Conservation (phyloP, 139 green algal genomes). For the Tetradesmus lagerheimii region DNA sequence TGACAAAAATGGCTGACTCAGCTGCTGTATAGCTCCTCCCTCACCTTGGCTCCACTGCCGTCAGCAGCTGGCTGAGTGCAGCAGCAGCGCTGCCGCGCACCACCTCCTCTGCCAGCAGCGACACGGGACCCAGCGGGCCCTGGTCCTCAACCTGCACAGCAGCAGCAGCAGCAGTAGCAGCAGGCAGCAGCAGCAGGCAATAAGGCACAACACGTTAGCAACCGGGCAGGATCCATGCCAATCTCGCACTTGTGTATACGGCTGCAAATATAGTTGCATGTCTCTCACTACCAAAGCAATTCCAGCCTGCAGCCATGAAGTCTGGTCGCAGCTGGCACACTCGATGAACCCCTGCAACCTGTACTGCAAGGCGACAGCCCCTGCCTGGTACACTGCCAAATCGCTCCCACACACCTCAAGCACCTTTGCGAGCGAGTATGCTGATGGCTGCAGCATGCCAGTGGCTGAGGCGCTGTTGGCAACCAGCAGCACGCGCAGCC, state of each 20-base stretch:
- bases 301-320: too few species aligned
- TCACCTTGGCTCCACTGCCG: conserved; percentile 67
- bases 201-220: not conserved
- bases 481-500: conserved; percentile 68
- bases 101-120: conserved; percentile 70
- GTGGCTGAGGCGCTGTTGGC: conserved; percentile 55
- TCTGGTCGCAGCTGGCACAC: too few species aligned
- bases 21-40: not conserved
- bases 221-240: not conserved
- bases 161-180: not conserved
- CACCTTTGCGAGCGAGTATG: conserved; percentile 62
- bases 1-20: not conserved
- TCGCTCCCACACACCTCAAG: conserved; percentile 54
- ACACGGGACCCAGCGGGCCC: conserved; percentile 38
- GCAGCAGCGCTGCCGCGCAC: conserved; percentile 68
- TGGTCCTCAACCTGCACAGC: not conserved
- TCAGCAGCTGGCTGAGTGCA: conserved; percentile 75
- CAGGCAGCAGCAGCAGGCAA: not conserved
- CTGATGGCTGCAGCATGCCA: conserved; percentile 65
- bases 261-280: too few species aligned
- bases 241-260: too few species aligned
- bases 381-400: too few species aligned
- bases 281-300: too few species aligned
- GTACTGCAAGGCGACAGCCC: too few species aligned
- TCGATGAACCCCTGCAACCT: too few species aligned